A percentile compares a stretch with the other conserved stretches of the same genome.
Evolutionary conservation across 768 basidiomycete species (phyloP).

Genomic region (Tylopilus rubrobrunneus): DNA sequence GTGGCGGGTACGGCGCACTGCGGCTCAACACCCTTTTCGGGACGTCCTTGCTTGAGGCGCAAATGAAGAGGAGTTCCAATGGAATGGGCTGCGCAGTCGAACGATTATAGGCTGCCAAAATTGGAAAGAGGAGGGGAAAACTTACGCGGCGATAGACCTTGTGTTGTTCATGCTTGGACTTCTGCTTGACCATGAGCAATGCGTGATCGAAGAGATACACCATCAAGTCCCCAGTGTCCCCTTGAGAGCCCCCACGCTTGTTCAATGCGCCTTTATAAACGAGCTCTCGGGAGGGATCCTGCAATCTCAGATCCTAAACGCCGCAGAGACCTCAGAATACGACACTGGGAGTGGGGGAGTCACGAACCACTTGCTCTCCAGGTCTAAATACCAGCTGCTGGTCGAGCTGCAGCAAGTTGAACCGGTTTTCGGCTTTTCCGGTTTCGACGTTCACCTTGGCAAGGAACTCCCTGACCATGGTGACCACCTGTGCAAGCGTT

Average conservation of each 20-base stretch:
- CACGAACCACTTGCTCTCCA: conserved; percentile 82
- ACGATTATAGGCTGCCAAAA: conserved; percentile 5
- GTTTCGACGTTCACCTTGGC: conserved; percentile 88
- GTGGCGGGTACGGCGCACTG: conserved; percentile 40
- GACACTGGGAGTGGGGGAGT: not conserved
- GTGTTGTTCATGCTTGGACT: conserved; percentile 87
- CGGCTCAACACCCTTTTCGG: conserved; percentile 41
- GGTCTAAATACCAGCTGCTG: conserved; percentile 87
- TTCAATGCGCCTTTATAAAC: conserved; percentile 88
- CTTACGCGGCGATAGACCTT: conserved; percentile 91
- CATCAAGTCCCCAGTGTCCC: conserved; percentile 83
- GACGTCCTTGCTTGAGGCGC: conserved; percentile 51
- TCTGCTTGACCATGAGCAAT: conserved; percentile 90
- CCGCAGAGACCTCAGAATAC: not conserved
- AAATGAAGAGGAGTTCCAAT: conserved; percentile 83
- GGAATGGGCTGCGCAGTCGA: conserved; percentile 75
- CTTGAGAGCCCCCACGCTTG: conserved; percentile 68
- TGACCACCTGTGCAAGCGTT: conserved; percentile 70
- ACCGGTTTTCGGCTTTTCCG: conserved; percentile 93
- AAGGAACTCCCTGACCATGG: conserved; percentile 77
- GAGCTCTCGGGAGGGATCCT: conserved; percentile 86
- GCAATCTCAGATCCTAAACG: conserved; percentile 73
- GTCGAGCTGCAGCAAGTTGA: conserved; percentile 91
- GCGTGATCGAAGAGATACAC: conserved; percentile 98
- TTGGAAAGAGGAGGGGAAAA: conserved; percentile 7